Evolutionary conservation across 805 yeast species (phyloP), one percentile per base, ranked within the genome.

Genomic region (Yarrowia sp.): DNA sequence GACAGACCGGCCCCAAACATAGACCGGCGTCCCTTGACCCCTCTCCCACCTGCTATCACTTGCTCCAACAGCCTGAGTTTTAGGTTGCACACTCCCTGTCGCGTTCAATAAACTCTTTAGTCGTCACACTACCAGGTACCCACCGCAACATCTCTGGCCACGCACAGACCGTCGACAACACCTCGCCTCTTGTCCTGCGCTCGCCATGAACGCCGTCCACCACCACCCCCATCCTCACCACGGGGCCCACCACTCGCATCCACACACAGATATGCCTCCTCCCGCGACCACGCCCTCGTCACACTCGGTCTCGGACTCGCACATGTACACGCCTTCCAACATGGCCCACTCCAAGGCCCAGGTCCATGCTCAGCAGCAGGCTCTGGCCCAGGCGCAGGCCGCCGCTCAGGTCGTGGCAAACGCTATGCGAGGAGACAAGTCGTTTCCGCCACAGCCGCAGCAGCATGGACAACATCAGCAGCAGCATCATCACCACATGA

Each of bases 171-270:
- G 43, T 17, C 43, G 9, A 6, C n/a, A 17, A 6, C 38, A 14
- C 21, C 38, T 17, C 38, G 3, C 11, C 16, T 12, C 19, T 19
- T 11, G 26, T 14, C 35, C 21, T 26, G 17, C 30, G 28, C 41
- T 16, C 58, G 58, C n/a, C 61, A 54, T 54, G 61, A 54, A 54
- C 61, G 61, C 61, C 17, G 61, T 54, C 17, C 61, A 54, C 61
- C 33, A 54, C 46, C 46, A 54, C 19, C 44, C 46, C 46, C 46
- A 54, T 26, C 61, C 40, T 14, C 33, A 36, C 35, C 61, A 38
- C 61, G 46, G 46, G 17, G 26, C 30, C 12, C 61, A 38, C 17
- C 61, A 36, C 46, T 35, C 58, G 58, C 56, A 32, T 22, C 9
- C 56, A 14, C 59, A 22, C 59, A 35, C 59, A 40, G 44, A 54